These are phyloP conservation scores for Nidula microcarpa DNA, from an alignment of 768 basidiomycete species.

Conservation along the genomic window DNA sequence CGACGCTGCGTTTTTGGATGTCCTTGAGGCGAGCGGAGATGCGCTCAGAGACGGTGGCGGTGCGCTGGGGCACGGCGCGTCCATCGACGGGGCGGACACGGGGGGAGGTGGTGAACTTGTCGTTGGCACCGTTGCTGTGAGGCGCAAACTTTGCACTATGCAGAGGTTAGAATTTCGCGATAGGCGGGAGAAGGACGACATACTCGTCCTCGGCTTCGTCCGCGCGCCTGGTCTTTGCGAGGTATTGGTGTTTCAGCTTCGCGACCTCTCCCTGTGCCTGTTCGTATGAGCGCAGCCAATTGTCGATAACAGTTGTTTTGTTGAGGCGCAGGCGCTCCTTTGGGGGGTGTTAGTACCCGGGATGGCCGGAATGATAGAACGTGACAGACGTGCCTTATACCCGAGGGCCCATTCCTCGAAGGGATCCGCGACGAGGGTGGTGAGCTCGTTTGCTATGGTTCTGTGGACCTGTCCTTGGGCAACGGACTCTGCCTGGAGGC, in stretches of 20 bases:
- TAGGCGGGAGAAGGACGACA: conserved; percentile 24
- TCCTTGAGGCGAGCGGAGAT: conserved; percentile 81
- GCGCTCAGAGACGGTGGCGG: conserved; percentile 82
- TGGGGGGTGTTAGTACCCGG: background rate
- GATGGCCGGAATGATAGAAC: background rate
- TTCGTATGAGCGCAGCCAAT: conserved; percentile 71
- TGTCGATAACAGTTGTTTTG: conserved; percentile 55
- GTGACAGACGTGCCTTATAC: conserved; percentile 53
- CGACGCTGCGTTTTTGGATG: conserved; percentile 58
- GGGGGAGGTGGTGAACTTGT: conserved; percentile 84
- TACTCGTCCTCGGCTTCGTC: conserved; percentile 96
- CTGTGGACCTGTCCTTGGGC: conserved; percentile 75
- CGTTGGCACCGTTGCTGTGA: conserved; percentile 46
- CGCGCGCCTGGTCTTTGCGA: conserved; percentile 75
- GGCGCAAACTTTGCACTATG: conserved; percentile 86
- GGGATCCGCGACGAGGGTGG: conserved; percentile 71
- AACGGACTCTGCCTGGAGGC: conserved; percentile 70
- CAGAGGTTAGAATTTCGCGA: conserved; percentile 8
- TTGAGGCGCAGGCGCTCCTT: conserved; percentile 64
- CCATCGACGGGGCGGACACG: conserved; percentile 56
- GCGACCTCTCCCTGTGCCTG: conserved; percentile 62
- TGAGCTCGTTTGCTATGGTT: conserved; percentile 70
- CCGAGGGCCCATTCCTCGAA: conserved; percentile 77
- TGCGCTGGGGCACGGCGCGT: conserved; percentile 54
- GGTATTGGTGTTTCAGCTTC: conserved; percentile 74